These are phyloP conservation scores for Delonix regia DNA, from an alignment of 306 rosid species.

Conservation along the genomic window DNA sequence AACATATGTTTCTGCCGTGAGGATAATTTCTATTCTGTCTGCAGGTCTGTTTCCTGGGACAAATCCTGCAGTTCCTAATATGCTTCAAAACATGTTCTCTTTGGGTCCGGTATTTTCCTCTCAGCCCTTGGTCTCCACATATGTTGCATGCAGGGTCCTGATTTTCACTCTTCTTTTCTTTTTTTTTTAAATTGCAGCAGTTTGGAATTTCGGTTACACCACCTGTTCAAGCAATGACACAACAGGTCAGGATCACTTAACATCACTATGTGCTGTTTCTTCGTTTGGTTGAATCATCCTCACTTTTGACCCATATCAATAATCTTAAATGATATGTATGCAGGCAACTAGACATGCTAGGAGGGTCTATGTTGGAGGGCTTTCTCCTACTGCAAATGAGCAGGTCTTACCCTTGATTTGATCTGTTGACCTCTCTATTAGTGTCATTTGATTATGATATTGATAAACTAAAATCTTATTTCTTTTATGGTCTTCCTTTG, in stretches of 20 bases:
- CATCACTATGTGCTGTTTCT: neutral
- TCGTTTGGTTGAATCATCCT: neutral
- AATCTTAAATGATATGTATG: neutral
- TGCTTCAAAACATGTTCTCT: conserved; percentile 66
- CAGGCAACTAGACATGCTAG: conserved; percentile 84
- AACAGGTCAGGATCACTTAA: conserved; percentile 49
- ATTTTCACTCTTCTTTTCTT: neutral
- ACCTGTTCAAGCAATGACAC: conserved; percentile 69
- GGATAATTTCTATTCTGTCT: conserved; percentile 23
- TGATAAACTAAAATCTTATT: neutral
- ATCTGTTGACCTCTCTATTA: neutral
- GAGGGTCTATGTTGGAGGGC: conserved; percentile 74
- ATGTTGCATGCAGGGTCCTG: neutral
- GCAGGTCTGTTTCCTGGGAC: conserved; percentile 70
- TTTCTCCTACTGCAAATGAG: conserved; percentile 72
- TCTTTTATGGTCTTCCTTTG: neutral
- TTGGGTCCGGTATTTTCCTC: conserved; percentile 54
- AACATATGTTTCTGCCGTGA: conserved; percentile 4
- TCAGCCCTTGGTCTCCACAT: neutral
- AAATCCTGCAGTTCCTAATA: conserved; percentile 58
- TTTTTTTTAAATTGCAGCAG: conserved; percentile 37
- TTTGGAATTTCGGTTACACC: conserved; percentile 72
- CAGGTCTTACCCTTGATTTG: conserved; percentile 44
- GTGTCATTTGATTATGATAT: neutral
- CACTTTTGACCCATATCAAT: neutral